phyloP scores from a whole-genome alignment of 2,329 filamentous ascomycete species.

The Pseudogymnoascus sp. region DNA sequence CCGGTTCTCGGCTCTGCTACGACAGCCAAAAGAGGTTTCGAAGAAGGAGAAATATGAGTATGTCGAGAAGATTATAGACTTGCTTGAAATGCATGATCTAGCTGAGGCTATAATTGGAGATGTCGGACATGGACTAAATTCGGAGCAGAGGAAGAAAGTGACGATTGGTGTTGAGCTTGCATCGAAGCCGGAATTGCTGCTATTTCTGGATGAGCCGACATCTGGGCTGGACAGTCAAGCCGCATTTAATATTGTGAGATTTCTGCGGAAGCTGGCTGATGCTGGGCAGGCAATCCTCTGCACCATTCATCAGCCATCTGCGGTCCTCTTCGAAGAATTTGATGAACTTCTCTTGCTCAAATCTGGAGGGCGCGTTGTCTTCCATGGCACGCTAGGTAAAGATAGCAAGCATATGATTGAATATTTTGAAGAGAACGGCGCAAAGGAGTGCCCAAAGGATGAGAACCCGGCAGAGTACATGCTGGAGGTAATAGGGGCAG shows the following conservation, averaged over 20 bases:
- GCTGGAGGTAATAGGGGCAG: conserved; percentile 51
- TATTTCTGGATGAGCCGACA: conserved; percentile 90
- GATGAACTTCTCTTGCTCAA: conserved; percentile 71
- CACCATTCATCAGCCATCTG: conserved; percentile 89
- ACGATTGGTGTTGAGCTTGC: conserved; percentile 90
- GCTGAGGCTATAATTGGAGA: conserved; percentile 84
- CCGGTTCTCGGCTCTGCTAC: conserved; percentile 53
- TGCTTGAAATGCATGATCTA: conserved; percentile 66
- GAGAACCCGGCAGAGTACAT: conserved; percentile 79
- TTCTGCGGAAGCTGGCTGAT: conserved; percentile 80
- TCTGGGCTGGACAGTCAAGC: conserved; percentile 85
- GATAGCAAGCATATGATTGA: conserved; percentile 56
- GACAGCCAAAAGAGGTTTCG: conserved; percentile 47
- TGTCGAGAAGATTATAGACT: conserved; percentile 58
- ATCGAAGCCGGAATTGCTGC: conserved; percentile 75
- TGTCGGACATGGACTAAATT: conserved; percentile 71
- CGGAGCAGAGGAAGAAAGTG: conserved; percentile 61
- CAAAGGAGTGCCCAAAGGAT: conserved; percentile 50
- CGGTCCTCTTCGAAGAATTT: conserved; percentile 85
- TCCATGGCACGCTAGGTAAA: conserved; percentile 69
- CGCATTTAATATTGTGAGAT: conserved; percentile 78
- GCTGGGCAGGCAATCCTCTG: conserved; percentile 86
- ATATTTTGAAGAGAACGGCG: conserved; percentile 68
- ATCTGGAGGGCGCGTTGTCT: conserved; percentile 65
- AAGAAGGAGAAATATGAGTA: conserved; percentile 57